phyloP scores from a whole-genome alignment of 208 protist genomes.

The Trypanosomatidae sp. region DNA sequence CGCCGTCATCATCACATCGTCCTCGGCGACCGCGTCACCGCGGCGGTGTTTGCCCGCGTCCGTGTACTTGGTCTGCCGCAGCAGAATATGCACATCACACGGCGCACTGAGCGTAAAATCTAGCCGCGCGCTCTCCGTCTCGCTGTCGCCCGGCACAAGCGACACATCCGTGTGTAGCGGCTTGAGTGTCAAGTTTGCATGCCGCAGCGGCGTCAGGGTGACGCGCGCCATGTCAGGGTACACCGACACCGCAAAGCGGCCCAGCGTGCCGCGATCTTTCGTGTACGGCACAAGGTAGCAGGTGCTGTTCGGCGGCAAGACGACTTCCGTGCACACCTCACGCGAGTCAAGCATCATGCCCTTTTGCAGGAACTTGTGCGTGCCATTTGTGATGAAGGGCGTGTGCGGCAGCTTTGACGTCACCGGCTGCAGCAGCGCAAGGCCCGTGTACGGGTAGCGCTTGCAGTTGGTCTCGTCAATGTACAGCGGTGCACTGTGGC shows the following conservation, averaged over 20 bases:
- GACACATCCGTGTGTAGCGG: conserved; percentile 17
- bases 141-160: conserved; percentile 12
- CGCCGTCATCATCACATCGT: conserved; percentile 32
- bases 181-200: conserved; percentile 36
- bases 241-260: conserved; percentile 63
- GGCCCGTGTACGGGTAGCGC: conserved; percentile 70
- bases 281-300: conserved; percentile 80
- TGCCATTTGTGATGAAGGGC: conserved; percentile 54
- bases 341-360: conserved; percentile 71
- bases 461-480: conserved; percentile 38
- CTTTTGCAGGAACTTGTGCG: conserved; percentile 67
- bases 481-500: conserved; percentile 29
- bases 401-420: conserved; percentile 44
- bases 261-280: conserved; percentile 44
- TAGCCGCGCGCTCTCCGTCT: conserved; percentile 20
- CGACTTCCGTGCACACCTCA: conserved; percentile 63
- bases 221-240: conserved; percentile 72
- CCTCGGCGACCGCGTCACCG: conserved; percentile 41
- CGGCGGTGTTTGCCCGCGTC: conserved; percentile 14
- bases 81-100: conserved; percentile 70
- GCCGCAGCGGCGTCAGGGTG: conserved; percentile 55
- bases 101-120: conserved; percentile 55
- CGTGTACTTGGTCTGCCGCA: conserved; percentile 44
- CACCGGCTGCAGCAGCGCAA: conserved; percentile 57
- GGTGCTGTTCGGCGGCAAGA: conserved; percentile 52